A percentile compares a stretch with the other conserved stretches of the same genome.
These are phyloP conservation scores for Chrysoporthe deuterocubensis DNA, from an alignment of 2,329 filamentous ascomycete genomes.

Conservation along the genomic window DNA sequence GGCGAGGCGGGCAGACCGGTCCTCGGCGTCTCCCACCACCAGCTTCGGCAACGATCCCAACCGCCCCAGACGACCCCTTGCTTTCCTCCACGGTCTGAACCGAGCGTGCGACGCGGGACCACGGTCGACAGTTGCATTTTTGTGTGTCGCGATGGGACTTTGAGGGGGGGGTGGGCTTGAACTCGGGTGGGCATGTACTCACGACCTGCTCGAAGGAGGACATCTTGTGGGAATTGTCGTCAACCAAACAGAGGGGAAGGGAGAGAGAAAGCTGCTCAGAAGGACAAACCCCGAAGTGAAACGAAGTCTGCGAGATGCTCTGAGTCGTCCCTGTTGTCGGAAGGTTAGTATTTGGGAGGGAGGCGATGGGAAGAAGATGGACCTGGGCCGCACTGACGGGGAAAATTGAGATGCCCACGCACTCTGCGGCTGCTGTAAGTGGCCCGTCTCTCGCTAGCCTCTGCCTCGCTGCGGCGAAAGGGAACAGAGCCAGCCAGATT, in stretches of 20 bases:
- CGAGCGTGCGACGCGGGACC: background rate
- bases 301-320: slow-evolving; percentile 27
- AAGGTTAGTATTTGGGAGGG: slow-evolving; percentile 29
- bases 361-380: slow-evolving; percentile 15
- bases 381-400: slow-evolving; percentile 7
- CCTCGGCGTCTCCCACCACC: background rate
- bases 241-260: slow-evolving; percentile 30
- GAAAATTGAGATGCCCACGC: slow-evolving; percentile 25
- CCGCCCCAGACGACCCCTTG: background rate
- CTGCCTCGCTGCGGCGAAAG: slow-evolving; percentile 1
- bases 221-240: slow-evolving; percentile 36
- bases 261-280: slow-evolving; percentile 34
- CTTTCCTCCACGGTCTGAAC: background rate
- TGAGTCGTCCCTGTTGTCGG: slow-evolving; percentile 27
- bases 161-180: background rate
- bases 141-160: background rate
- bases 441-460: background rate
- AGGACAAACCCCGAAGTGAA: slow-evolving; percentile 23
- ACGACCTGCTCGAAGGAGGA: slow-evolving; percentile 66
- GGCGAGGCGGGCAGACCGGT: background rate
- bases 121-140: background rate
- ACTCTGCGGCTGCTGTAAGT: slow-evolving; percentile 13
- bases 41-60: background rate
- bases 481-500: slow-evolving; percentile 6
- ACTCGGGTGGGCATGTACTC: slow-evolving; percentile 48